Percentiles rank a stretch among this genome's conserved stretches.
Conservation (phyloP, 441 rosid species). For the Erysimum pusillum region DNA sequence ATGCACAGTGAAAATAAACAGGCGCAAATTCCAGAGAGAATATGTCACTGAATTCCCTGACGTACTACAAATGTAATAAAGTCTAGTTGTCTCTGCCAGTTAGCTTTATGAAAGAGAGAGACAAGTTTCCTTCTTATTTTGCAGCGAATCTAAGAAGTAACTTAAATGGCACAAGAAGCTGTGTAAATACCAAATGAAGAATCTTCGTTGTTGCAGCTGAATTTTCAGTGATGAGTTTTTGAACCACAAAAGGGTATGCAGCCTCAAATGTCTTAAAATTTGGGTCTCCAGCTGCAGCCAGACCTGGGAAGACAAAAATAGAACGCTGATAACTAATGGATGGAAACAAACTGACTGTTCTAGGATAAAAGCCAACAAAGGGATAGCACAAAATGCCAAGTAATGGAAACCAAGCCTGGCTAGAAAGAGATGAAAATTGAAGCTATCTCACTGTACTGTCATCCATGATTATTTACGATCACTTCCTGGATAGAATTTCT, state of each 20-base stretch:
- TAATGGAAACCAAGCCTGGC: conserved; percentile 20
- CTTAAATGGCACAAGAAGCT: conserved; percentile 14
- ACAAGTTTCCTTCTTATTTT: no score
- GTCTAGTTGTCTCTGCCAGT: no score
- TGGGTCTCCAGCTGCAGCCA: conserved; percentile 85
- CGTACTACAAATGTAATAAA: no score
- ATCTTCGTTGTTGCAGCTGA: conserved; percentile 71
- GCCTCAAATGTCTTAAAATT: conserved; percentile 86
- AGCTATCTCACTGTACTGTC: conserved; percentile 2
- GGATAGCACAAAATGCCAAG: not conserved
- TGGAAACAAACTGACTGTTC: not conserved
- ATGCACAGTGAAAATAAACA: conserved; percentile 16
- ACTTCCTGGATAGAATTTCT: conserved; percentile 1
- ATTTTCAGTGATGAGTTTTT: conserved; percentile 83
- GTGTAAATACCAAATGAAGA: conserved; percentile 70
- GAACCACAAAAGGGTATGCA: conserved; percentile 89
- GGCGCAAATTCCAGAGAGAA: not conserved
- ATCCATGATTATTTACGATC: conserved; percentile 4
- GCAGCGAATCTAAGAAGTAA: conserved; percentile 7
- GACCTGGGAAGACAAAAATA: conserved; percentile 61
- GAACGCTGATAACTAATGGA: conserved; percentile 28
- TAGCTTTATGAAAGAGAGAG: no score
- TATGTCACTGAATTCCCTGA: conserved; percentile 2
- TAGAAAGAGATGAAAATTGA: conserved; percentile 22
- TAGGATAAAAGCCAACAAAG: conserved; percentile 17